phyloP scores from a whole-genome alignment of 805 yeast genomes.

The Metschnikowia gelsemii region DNA sequence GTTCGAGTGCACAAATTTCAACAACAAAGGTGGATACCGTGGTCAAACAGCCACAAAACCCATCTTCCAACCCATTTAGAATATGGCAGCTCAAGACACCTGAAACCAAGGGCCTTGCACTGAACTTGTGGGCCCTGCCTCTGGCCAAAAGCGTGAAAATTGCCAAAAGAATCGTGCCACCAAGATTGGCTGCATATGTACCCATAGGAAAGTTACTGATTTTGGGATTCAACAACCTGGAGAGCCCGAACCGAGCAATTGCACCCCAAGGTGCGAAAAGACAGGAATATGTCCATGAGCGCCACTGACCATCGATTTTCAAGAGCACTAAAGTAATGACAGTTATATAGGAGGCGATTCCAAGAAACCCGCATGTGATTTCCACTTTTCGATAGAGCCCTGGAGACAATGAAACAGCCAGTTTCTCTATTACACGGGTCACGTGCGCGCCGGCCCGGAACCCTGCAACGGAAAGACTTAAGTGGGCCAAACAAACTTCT shows the following conservation, averaged over 20 bases:
- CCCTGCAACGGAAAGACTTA: constrained; percentile 61
- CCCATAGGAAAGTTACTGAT: constrained; percentile 52
- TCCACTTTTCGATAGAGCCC: constrained; percentile 26
- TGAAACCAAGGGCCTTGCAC: constrained; percentile 29
- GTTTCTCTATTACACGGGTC: constrained; percentile 26
- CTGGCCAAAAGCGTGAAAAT: constrained; percentile 43
- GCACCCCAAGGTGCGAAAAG: constrained; percentile 76
- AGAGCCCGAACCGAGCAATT: constrained; percentile 52
- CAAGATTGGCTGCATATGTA: constrained; percentile 48
- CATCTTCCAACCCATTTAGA: constrained; percentile 54
- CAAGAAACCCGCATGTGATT: constrained; percentile 22
- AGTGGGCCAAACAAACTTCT: constrained; percentile 58
- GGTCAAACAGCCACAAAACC: constrained; percentile 69
- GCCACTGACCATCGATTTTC: constrained; percentile 43
- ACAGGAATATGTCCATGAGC: constrained; percentile 68
- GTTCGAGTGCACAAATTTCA: constrained; percentile 48
- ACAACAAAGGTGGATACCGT: constrained; percentile 78
- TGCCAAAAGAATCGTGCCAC: constrained; percentile 47
- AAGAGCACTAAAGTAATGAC: constrained; percentile 44
- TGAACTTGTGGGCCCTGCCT: constrained; percentile 33
- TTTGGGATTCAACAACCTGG: constrained; percentile 48
- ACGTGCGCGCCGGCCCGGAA: constrained; percentile 59
- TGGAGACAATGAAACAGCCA: constrained; percentile 17
- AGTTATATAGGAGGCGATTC: constrained; percentile 28
- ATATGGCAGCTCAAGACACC: constrained; percentile 47